Conservation (phyloP, 2,329 filamentous ascomycete species). For the Reticulascus tulasneorum region DNA sequence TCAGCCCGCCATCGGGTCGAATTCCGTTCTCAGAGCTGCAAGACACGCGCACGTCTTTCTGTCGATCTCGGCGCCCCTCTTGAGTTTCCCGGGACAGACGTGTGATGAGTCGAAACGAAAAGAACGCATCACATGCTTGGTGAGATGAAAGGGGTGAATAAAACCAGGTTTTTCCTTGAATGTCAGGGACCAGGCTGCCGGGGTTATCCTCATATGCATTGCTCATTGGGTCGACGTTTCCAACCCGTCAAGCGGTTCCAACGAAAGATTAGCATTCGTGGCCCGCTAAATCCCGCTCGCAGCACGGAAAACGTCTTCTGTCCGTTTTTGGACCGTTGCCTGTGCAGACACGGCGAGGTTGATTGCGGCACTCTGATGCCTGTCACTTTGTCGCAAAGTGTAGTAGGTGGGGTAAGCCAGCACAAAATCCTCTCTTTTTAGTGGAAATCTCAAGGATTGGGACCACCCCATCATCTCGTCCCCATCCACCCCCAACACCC, state of each 20-base stretch:
- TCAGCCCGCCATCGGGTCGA: too few species aligned
- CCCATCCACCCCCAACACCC: slow-evolving; percentile 4
- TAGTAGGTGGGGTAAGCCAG: slow-evolving; percentile 13
- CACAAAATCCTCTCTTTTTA: neutral
- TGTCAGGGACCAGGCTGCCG: neutral
- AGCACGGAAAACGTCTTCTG: too few species aligned
- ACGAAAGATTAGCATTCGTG: too few species aligned
- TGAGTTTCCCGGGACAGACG: too few species aligned
- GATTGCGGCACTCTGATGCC: slow-evolving; percentile 9
- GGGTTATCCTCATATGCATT: neutral
- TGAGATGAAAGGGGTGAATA: slow-evolving; percentile 1
- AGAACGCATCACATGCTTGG: too few species aligned
- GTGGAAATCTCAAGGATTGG: too few species aligned
- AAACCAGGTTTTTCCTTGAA: slow-evolving; percentile 2
- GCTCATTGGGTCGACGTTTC: slow-evolving; percentile 7
- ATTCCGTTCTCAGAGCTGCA: neutral
- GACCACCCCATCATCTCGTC: slow-evolving; percentile 7
- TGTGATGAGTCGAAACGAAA: too few species aligned
- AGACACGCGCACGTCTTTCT: neutral
- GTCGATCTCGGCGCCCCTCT: neutral
- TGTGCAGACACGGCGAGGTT: slow-evolving; percentile 1
- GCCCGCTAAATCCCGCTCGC: too few species aligned
- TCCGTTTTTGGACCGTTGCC: neutral
- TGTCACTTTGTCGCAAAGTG: slow-evolving; percentile 11
- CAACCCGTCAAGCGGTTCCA: too few species aligned